phyloP scores from a whole-genome alignment of 768 basidiomycete species.

The Strobilomyces echinocephalus region DNA sequence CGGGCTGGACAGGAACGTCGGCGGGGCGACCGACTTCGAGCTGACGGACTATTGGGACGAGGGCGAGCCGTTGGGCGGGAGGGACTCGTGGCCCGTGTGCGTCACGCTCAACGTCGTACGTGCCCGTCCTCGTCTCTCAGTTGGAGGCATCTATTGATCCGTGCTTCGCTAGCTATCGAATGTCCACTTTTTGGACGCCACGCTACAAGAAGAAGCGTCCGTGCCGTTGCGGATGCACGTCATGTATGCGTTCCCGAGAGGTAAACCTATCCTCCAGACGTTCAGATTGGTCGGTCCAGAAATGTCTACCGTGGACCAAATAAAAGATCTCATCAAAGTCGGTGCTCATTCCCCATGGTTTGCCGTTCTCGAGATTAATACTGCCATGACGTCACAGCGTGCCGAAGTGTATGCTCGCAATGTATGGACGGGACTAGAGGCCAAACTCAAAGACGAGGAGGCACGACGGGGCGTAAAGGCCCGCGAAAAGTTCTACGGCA shows the following conservation, averaged over 20 bases:
- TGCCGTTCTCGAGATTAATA: slow-evolving; percentile 30
- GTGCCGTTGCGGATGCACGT: slow-evolving; percentile 56
- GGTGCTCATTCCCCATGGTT: slow-evolving; percentile 3
- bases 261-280: slow-evolving; percentile 48
- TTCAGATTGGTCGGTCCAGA: slow-evolving; percentile 63
- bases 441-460: slow-evolving; percentile 64
- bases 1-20: slow-evolving; percentile 54
- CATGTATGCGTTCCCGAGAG: slow-evolving; percentile 54
- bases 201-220: slow-evolving; percentile 64
- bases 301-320: slow-evolving; percentile 44
- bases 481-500: slow-evolving; percentile 44
- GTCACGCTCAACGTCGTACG: slow-evolving; percentile 74
- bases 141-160: not conserved
- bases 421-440: slow-evolving; percentile 51
- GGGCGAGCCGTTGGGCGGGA: slow-evolving; percentile 59
- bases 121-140: not conserved
- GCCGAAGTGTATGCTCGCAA: slow-evolving; percentile 63
- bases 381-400: slow-evolving; percentile 48
- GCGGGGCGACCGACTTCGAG: slow-evolving; percentile 73
- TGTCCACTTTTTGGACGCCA: slow-evolving; percentile 71
- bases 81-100: slow-evolving; percentile 69
- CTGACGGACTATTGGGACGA: slow-evolving; percentile 86
- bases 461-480: slow-evolving; percentile 55
- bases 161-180: slow-evolving; percentile 43
- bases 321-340: slow-evolving; percentile 57